phyloP scores from a whole-genome alignment of 257 asterid genomes.

The Jacaranda copaia region DNA sequence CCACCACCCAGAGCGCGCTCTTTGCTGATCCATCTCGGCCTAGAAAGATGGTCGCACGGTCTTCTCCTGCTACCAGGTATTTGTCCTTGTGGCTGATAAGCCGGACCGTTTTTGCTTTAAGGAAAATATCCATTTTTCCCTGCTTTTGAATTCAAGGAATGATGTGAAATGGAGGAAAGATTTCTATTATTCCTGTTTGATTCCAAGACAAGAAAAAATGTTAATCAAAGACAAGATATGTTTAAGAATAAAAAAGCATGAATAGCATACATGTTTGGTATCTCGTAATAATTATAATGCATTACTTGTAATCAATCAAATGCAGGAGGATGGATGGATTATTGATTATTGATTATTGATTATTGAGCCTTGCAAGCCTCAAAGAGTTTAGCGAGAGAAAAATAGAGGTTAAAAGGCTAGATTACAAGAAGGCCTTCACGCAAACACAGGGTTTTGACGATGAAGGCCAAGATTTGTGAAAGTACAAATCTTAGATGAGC shows the following conservation, averaged over 20 bases:
- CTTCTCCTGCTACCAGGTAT: conserved; percentile 67
- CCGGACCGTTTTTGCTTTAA: conserved; percentile 53
- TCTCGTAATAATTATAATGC: background rate
- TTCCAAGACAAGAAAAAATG: background rate
- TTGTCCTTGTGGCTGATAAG: conserved; percentile 62
- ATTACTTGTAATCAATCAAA: conserved; percentile 28
- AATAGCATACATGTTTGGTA: background rate
- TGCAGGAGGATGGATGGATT: background rate
- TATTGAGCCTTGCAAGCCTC: background rate
- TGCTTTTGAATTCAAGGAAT: background rate
- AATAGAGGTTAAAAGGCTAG: conserved; percentile 6
- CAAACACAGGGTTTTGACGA: conserved; percentile 21
- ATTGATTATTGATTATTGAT: background rate
- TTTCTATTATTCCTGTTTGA: conserved; percentile 11
- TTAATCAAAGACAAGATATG: background rate
- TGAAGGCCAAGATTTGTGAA: conserved; percentile 30
- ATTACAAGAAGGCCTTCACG: conserved; percentile 27
- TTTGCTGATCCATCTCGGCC: conserved; percentile 50
- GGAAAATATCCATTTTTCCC: conserved; percentile 67
- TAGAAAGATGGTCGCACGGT: conserved; percentile 51
- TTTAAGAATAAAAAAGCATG: background rate
- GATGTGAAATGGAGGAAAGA: background rate
- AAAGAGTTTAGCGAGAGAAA: conserved; percentile 12
- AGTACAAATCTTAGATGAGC: conserved; percentile 1
- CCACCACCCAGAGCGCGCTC: conserved; percentile 63